phyloP scores from a whole-genome alignment of 257 asterid species.

The Echites panduratus region DNA sequence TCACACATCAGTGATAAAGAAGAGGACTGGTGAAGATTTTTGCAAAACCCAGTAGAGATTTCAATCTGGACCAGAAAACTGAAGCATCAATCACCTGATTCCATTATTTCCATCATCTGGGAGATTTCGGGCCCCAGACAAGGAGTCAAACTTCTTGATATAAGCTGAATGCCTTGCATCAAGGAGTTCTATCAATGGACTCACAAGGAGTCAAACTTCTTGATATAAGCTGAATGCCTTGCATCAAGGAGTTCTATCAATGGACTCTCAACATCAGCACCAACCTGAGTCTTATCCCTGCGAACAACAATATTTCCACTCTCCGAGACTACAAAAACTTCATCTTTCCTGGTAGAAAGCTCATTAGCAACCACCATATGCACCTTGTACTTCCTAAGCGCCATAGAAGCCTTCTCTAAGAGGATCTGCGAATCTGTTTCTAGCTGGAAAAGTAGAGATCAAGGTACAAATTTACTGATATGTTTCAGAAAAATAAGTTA shows the following conservation, averaged over 20 bases:
- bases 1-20: background rate
- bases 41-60: background rate
- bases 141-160: slow-evolving; percentile 24
- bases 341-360: slow-evolving; percentile 85
- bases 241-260: slow-evolving; percentile 56
- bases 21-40: background rate
- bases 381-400: slow-evolving; percentile 66
- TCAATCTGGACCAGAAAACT: background rate
- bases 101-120: background rate
- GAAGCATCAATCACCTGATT: background rate
- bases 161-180: slow-evolving; percentile 63
- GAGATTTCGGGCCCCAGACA: background rate
- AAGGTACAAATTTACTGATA: background rate
- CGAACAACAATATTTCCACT: slow-evolving; percentile 46
- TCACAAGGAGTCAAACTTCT: slow-evolving; percentile 49
- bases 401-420: slow-evolving; percentile 69
- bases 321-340: slow-evolving; percentile 63
- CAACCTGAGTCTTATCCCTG: slow-evolving; percentile 44
- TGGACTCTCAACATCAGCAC: slow-evolving; percentile 71
- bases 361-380: slow-evolving; percentile 96
- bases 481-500: background rate
- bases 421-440: slow-evolving; percentile 88
- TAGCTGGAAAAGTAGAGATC: slow-evolving; percentile 33
- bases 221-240: slow-evolving; percentile 53
- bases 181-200: slow-evolving; percentile 56